Percentiles rank a stretch among this genome's conserved stretches.
phyloP scores from a whole-genome alignment of 805 yeast genomes.

The Starmerella kuoi region DNA sequence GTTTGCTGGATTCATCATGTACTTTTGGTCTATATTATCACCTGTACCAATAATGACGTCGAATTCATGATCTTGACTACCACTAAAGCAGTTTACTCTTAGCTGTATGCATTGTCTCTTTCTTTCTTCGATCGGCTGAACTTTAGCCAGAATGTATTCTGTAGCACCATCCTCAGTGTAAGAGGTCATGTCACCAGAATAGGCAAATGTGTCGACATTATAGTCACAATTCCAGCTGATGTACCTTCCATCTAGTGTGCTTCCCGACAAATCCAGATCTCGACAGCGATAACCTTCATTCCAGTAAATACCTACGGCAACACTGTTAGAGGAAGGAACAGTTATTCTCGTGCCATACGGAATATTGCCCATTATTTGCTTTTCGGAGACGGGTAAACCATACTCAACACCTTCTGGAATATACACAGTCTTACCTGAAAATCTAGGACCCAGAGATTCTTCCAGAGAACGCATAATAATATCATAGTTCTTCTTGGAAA shows the following conservation, averaged over 20 bases:
- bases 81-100: background rate
- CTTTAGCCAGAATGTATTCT: background rate
- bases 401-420: constrained; percentile 1
- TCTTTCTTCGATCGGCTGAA: background rate
- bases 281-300: background rate
- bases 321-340: background rate
- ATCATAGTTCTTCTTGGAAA: background rate
- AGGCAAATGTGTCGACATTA: background rate
- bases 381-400: constrained; percentile 5
- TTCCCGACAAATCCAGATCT: constrained; percentile 2
- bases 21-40: background rate
- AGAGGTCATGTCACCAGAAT: background rate
- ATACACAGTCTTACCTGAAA: constrained; percentile 1
- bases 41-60: constrained; percentile 1
- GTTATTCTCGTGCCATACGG: background rate
- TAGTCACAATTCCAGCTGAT: background rate
- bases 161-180: background rate
- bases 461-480: background rate
- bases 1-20: constrained; percentile 3
- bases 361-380: background rate
- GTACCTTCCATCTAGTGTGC: background rate
- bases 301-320: constrained; percentile 4
- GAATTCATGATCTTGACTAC: background rate
- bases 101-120: no score
- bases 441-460: background rate